Evolutionary conservation across 257 asterid genomes (phyloP).

Genomic region (Petrea volubilis): DNA sequence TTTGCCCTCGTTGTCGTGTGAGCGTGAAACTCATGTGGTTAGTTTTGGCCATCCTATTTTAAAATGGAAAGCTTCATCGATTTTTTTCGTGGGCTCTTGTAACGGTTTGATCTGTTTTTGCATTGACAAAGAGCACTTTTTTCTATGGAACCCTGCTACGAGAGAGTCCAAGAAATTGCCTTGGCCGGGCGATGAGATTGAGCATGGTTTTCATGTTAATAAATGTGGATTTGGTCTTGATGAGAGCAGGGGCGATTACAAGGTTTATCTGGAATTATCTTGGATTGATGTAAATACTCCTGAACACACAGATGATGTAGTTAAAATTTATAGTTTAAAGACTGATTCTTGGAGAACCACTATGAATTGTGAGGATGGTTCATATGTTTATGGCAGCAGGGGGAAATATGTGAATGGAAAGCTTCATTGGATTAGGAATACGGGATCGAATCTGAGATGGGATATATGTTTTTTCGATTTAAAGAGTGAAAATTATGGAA

Average conservation of each 20-base stretch:
- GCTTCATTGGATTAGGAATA: conserved; percentile 38
- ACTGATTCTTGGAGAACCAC: conserved; percentile 37
- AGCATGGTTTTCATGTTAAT: no score
- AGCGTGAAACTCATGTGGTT: no score
- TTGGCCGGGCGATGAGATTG: no score
- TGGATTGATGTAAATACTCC: background rate
- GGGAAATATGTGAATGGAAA: conserved; percentile 38
- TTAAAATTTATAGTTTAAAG: conserved; percentile 36
- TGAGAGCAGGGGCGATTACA: conserved; percentile 10
- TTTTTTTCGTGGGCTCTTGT: background rate
- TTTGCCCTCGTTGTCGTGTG: no score
- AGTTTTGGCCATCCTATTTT: no score
- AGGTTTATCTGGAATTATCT: conserved; percentile 10
- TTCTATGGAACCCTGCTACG: no score
- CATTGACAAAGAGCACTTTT: no score
- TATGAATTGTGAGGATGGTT: conserved; percentile 2
- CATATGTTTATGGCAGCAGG: background rate
- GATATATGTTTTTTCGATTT: background rate
- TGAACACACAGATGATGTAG: no score
- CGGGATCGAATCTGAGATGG: no score
- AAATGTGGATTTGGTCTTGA: conserved; percentile 26
- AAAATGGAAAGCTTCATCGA: no score
- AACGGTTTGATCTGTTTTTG: no score
- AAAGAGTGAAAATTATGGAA: background rate
- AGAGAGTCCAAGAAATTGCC: no score